These are phyloP conservation scores for Coemansia sp. DNA, from an alignment of 192 early-diverging fungal species.

Conservation along the genomic window DNA sequence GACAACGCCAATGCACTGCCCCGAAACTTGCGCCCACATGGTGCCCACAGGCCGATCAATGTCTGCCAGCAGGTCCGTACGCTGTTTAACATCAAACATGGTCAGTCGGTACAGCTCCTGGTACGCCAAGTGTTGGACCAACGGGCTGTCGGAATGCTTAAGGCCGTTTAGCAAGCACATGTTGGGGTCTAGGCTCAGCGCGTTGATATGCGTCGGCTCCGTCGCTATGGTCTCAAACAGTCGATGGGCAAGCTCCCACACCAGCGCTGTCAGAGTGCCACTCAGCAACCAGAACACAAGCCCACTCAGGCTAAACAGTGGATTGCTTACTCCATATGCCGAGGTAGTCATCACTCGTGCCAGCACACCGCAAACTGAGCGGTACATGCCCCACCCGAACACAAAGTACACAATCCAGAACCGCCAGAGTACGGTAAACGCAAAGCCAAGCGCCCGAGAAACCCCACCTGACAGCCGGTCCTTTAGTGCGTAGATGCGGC, in stretches of 20 bases:
- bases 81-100: slow-evolving; percentile 30
- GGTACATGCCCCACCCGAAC: slow-evolving; percentile 46
- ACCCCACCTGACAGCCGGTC: slow-evolving; percentile 41
- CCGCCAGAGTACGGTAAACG: slow-evolving; percentile 9
- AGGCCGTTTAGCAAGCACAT: slow-evolving; percentile 42
- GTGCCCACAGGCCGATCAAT: slow-evolving; percentile 38
- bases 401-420: slow-evolving; percentile 48
- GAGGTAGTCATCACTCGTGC: slow-evolving; percentile 34
- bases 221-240: slow-evolving; percentile 47
- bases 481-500: slow-evolving; percentile 41
- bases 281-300: slow-evolving; percentile 40
- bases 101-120: slow-evolving; percentile 46
- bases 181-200: slow-evolving; percentile 45
- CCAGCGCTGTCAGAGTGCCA: slow-evolving; percentile 22
- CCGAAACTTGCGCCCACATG: slow-evolving; percentile 45
- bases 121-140: slow-evolving; percentile 45
- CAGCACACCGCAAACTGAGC: slow-evolving; percentile 27
- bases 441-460: slow-evolving; percentile 26
- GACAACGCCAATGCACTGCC: slow-evolving; percentile 36
- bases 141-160: slow-evolving; percentile 11
- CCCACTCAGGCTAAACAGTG: slow-evolving; percentile 30
- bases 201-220: slow-evolving; percentile 46
- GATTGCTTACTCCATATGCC: slow-evolving; percentile 39
- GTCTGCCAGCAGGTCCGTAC: slow-evolving; percentile 30
- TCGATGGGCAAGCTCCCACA: slow-evolving; percentile 51